Percentiles rank a stretch among this genome's conserved stretches.
phyloP scores from a whole-genome alignment of 495 filamentous ascomycete genomes.

The Neurospora sp. region DNA sequence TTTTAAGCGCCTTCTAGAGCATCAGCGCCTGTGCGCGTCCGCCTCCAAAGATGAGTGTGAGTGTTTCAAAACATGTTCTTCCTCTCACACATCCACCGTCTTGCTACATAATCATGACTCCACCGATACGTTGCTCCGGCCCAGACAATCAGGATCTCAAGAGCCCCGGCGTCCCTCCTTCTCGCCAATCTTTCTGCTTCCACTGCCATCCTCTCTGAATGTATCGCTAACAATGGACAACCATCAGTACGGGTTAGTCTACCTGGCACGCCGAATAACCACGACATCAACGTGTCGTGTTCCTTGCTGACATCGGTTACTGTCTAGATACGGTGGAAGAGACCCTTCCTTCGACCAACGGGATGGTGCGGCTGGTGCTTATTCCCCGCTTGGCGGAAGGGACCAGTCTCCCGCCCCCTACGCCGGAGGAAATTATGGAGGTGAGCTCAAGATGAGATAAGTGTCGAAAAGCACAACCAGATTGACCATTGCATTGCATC shows the following conservation, averaged over 20 bases:
- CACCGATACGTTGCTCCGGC: no score
- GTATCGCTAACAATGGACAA: constrained; percentile 17
- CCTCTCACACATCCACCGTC: constrained; percentile 1
- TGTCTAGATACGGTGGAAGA: constrained; percentile 33
- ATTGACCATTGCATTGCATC: constrained; percentile 3
- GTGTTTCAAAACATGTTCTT: constrained; percentile 16
- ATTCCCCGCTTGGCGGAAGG: constrained; percentile 20
- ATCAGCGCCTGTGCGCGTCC: constrained; percentile 4
- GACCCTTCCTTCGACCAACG: constrained; percentile 44
- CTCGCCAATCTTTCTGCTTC: not conserved
- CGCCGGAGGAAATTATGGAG: constrained; percentile 28
- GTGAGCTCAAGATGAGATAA: constrained; percentile 25
- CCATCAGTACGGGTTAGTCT: constrained; percentile 18
- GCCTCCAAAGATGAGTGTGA: constrained; percentile 35
- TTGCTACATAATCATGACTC: constrained; percentile 4
- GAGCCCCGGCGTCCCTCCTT: not conserved
- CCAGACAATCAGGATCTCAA: no score
- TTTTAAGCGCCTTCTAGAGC: not conserved
- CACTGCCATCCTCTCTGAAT: not conserved
- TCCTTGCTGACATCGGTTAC: constrained; percentile 14
- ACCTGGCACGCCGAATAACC: not conserved
- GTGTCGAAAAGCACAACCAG: not conserved
- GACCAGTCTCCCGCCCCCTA: not conserved
- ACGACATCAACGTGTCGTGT: not conserved
- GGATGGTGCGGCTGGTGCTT: constrained; percentile 20